Evolutionary conservation across 2,329 filamentous ascomycete genomes (phyloP), one percentile per base, ranked within the genome.

Genomic region (Pezizomycotina sp.): DNA sequence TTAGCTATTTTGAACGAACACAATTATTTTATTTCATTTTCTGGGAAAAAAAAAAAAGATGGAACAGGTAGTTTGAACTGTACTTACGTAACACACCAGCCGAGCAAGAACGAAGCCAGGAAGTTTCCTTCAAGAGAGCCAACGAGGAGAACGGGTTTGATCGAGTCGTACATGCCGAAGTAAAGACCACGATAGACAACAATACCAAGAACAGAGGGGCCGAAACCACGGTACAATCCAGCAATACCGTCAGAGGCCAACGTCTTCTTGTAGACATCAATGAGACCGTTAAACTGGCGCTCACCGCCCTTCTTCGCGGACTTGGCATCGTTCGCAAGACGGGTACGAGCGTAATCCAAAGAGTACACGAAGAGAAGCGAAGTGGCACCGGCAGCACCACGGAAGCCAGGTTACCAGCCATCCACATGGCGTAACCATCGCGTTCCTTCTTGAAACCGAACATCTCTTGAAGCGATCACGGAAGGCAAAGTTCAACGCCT

Each of bases 191-290:
- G 89, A 82, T 98, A 98, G 69, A 98, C 89, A 58, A 98, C 66
- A 66, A 98, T 98, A 78, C 89, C 89, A 65, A 79, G 74, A 60
- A 98, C 89, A 60, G 89, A 98, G 64, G 91, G 89, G 74, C 84
- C 83, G 80, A 98, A 98, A 74, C 89, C 89, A 92, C 89, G 89
- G 82, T 98, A 98, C 60, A 98, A 84, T 91, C 89, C 89, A 61
- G 77, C 79, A 69, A 98, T 72, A 91, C 89, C 89, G 64, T 98
- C 89, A 58, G 82, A 80, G 56, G 89, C 86, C 58, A 98, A 75
- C 58, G 89, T 98, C 89, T 98, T 98, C 73, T 82, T 82, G 84
- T 98, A 98, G 68, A 98, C 89, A 58, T 98, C 89, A 53, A 98
- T 65, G 57, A 98, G 78, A 66, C 89, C 89, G 77, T 95, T 95